Evolutionary conservation across 2,329 filamentous ascomycete species (phyloP).

Genomic region (Laburnicola sp.): DNA sequence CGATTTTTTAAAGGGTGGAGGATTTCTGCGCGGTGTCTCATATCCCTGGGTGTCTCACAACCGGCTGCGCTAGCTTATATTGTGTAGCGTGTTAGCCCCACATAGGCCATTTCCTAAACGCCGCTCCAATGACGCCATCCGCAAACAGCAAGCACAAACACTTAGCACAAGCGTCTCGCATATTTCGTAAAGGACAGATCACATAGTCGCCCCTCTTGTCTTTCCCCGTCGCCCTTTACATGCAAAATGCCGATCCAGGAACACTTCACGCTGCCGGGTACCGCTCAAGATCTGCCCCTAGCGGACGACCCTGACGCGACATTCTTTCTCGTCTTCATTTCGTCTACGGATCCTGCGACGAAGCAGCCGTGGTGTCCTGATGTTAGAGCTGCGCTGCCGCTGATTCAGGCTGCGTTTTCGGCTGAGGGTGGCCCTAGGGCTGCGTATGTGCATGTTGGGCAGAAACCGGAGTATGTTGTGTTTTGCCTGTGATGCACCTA

Average conservation of each 20-base stretch:
- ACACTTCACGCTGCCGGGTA: slow-evolving; percentile 6
- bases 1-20: too few relatives aligned
- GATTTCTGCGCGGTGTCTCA: too few relatives aligned
- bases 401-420: slow-evolving; percentile 5
- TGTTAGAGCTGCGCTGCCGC: slow-evolving; percentile 16
- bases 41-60: too few relatives aligned
- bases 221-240: too few relatives aligned
- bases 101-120: too few relatives aligned
- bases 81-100: too few relatives aligned
- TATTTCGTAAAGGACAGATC: too few relatives aligned
- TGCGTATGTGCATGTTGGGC: slow-evolving; percentile 13
- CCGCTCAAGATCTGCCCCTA: slow-evolving; percentile 9
- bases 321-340: slow-evolving; percentile 17
- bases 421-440: background rate
- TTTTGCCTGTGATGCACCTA: background rate
- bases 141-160: too few relatives aligned
- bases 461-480: slow-evolving; percentile 13
- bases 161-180: too few relatives aligned
- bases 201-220: too few relatives aligned
- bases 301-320: background rate
- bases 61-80: too few relatives aligned
- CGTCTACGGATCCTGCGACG: slow-evolving; percentile 11
- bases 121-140: too few relatives aligned
- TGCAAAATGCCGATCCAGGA: slow-evolving; percentile 14
- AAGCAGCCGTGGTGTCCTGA: slow-evolving; percentile 18